These are phyloP conservation scores for Nitzschia putrida DNA, from an alignment of 108 stramenopile genomes.

Conservation along the genomic window DNA sequence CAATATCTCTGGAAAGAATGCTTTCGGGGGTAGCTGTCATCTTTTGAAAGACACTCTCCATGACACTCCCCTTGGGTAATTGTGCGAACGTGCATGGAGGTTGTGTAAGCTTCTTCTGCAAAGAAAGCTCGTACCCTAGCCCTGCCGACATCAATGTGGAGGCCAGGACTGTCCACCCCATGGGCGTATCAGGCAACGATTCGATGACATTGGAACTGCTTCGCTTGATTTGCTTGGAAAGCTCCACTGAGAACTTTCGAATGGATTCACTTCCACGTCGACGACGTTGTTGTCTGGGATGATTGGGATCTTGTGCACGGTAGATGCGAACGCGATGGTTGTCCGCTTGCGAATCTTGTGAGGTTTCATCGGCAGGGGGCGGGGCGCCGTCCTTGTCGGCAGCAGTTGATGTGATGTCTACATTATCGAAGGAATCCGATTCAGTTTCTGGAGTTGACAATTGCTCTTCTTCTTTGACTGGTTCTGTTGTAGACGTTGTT, in stretches of 20 bases:
- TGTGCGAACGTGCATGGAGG: constrained; percentile 75
- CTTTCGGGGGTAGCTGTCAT: constrained; percentile 39
- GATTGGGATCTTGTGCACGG: constrained; percentile 3
- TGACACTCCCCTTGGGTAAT: constrained; percentile 18
- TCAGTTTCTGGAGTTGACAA: background rate
- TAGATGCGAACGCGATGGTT: constrained; percentile 25
- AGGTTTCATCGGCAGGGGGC: background rate
- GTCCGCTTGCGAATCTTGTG: constrained; percentile 3
- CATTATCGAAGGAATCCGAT: background rate
- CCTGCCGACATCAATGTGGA: constrained; percentile 41
- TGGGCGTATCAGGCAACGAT: constrained; percentile 62
- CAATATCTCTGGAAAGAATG: constrained; percentile 62
- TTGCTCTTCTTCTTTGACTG: constrained; percentile 1
- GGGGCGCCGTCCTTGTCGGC: background rate
- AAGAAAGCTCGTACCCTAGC: constrained; percentile 57
- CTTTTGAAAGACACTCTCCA: constrained; percentile 26
- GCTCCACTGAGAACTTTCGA: constrained; percentile 34
- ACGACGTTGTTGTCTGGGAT: background rate
- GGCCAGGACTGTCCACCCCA: constrained; percentile 63
- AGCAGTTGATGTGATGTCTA: background rate
- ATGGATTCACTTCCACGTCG: constrained; percentile 11
- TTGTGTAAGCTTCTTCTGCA: constrained; percentile 55
- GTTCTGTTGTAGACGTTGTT: too few relatives aligned
- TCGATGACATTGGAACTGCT: constrained; percentile 47
- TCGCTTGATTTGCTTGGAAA: constrained; percentile 36